Evolutionary conservation across 495 filamentous ascomycete genomes (phyloP).

Genomic region (Podospora pseudoanserina): DNA sequence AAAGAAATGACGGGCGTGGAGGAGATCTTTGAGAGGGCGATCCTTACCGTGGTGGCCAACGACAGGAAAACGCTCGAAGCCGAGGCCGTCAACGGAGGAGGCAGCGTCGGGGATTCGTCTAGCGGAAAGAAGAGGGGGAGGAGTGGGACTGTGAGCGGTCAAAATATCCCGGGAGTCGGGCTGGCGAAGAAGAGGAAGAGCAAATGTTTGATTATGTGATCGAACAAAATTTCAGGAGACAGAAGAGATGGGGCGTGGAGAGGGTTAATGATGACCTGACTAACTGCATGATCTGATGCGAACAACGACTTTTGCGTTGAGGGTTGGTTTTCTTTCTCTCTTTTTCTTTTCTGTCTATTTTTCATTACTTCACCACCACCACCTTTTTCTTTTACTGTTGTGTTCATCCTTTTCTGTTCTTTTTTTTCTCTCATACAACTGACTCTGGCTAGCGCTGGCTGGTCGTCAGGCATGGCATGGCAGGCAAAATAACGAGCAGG

Average conservation of each 20-base stretch:
- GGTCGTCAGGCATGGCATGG: neutral
- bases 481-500: constrained; percentile 13
- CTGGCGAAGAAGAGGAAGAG: constrained; percentile 57
- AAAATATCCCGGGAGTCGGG: constrained; percentile 26
- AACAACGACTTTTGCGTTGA: constrained; percentile 9
- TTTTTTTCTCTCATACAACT: constrained; percentile 1
- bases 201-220: constrained; percentile 29
- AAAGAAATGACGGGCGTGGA: constrained; percentile 96
- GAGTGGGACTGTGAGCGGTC: constrained; percentile 16
- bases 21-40: constrained; percentile 87
- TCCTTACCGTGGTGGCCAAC: constrained; percentile 78
- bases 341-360: constrained; percentile 7
- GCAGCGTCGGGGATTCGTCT: constrained; percentile 6
- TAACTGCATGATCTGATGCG: constrained; percentile 6
- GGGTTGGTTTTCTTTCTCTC: constrained; percentile 4
- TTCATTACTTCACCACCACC: neutral
- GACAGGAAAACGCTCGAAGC: constrained; percentile 51
- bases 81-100: constrained; percentile 30
- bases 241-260: constrained; percentile 7
- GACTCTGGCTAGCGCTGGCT: neutral
- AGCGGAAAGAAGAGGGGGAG: constrained; percentile 4
- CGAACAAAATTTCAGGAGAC: constrained; percentile 11
- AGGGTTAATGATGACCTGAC: constrained; percentile 16
- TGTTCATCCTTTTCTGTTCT: constrained; percentile 1
- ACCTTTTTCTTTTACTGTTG: neutral